Base-by-base conservation (phyloP, 2,329 filamentous ascomycete genomes). In the Ilyonectria sp. region DNA sequence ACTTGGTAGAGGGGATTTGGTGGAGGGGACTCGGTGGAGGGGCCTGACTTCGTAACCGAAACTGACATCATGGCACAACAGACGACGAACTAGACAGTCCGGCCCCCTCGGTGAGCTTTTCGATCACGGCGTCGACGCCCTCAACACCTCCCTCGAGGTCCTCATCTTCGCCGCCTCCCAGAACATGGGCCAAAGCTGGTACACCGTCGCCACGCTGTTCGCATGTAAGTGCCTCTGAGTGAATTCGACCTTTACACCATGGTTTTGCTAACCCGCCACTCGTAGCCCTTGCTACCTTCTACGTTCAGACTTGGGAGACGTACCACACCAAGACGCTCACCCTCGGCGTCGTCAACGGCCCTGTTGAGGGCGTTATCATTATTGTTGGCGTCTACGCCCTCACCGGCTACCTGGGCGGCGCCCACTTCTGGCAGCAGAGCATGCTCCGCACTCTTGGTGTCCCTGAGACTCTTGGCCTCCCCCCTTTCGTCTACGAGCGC, bases 241-340 rank as follows among this genome's bases (percentile, higher is more conserved):
- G 44, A 10, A 19, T 43, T 26, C 31, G 9, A 33, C 31, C 31
- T 11, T 23, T 13, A 35, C 31, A 31, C 61, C 21, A 17, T 47
- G n/a, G 13, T 19, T 46, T 53, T 52, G 57, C 67, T 74, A 50
- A 59, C 63, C 17, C 10, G 2, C 33, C 26, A 40, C 49, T 69
- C 4, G n/a, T 68, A 94, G 92, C 93, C 7, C 90, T 95, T 66
- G 86, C 97, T 75, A 98, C 96, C n/a, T 99, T 99, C 82, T 98
- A 98, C 81, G 92, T 98, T 47, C 96, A 98, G 81, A 98, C 96
- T 37, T 99, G 96, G 96, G 96, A 99, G 78, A 96, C 98, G 81
- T 99, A 98, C 83, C 95, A 98, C 83, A 99, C 96, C 58, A 95
- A 98, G 81, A 96, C 95, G 3, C 89, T 99, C 54, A 98, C 94